phyloP scores from a whole-genome alignment of 176 grass and related monocot genomes.

The Calamus simplicifolius region DNA sequence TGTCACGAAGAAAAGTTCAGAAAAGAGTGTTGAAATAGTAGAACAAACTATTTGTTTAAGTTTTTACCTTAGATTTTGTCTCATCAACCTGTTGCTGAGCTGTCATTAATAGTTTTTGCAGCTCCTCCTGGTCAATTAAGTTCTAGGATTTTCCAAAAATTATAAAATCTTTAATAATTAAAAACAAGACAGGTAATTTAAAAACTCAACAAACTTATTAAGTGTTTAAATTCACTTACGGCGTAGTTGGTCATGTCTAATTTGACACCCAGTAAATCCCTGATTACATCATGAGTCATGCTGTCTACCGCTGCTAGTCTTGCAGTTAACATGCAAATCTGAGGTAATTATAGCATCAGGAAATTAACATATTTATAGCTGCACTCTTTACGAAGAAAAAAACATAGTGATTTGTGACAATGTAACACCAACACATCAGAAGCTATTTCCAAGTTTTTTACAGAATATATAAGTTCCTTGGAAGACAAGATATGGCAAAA shows the following conservation, averaged over 20 bases:
- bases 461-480: too few relatives aligned
- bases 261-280: constrained; percentile 76
- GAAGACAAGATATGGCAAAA: too few relatives aligned
- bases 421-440: too few relatives aligned
- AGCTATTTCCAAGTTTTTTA: too few relatives aligned
- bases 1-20: constrained; percentile 13
- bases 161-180: too few relatives aligned
- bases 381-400: not conserved
- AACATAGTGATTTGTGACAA: not conserved
- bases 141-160: constrained; percentile 26
- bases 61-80: constrained; percentile 61
- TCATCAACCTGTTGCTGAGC: constrained; percentile 66
- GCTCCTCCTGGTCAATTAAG: constrained; percentile 56
- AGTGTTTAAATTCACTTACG: constrained; percentile 37
- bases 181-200: too few relatives aligned
- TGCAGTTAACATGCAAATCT: constrained; percentile 67
- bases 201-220: too few relatives aligned
- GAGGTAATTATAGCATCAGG: not conserved
- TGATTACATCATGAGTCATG: constrained; percentile 95
- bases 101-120: constrained; percentile 55
- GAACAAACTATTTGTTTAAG: constrained; percentile 12
- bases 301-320: constrained; percentile 72
- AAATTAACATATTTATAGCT: not conserved
- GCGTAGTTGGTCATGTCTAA: constrained; percentile 82
- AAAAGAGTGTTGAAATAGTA: not conserved